These are phyloP conservation scores for Aspergillus awamori DNA, from an alignment of 2,329 filamentous ascomycete genomes.

Conservation along the genomic window DNA sequence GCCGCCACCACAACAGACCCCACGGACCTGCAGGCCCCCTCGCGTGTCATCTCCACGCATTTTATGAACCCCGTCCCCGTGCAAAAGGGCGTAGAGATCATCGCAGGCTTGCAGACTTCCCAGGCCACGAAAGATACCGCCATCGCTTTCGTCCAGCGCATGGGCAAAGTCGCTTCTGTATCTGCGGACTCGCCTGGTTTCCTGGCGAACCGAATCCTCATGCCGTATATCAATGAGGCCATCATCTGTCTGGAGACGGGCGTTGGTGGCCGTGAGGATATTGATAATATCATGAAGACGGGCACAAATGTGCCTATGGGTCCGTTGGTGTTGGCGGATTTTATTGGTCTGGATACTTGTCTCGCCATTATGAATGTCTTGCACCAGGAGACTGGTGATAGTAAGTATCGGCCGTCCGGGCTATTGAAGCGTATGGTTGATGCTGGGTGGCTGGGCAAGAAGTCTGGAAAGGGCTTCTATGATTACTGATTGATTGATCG, in stretches of 20 bases:
- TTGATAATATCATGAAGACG: constrained; percentile 99
- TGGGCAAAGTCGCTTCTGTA: constrained; percentile 89
- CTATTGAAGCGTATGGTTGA: constrained; percentile 93
- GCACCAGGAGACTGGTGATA: constrained; percentile 87
- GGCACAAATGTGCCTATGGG: constrained; percentile 99
- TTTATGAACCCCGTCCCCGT: constrained; percentile 99
- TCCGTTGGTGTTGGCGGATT: constrained; percentile 88
- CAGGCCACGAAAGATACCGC: constrained; percentile 78
- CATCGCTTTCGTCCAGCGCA: constrained; percentile 80
- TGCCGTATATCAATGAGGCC: constrained; percentile 99
- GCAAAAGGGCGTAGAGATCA: constrained; percentile 97
- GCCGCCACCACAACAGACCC: constrained; percentile 79
- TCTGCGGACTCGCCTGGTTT: constrained; percentile 92
- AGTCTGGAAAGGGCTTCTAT: constrained; percentile 94
- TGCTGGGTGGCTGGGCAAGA: constrained; percentile 97
- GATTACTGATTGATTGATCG: constrained; percentile 63
- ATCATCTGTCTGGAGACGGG: constrained; percentile 94
- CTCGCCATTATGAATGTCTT: constrained; percentile 96
- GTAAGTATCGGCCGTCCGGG: constrained; percentile 90
- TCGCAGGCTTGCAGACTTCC: constrained; percentile 89
- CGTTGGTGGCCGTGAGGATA: constrained; percentile 84
- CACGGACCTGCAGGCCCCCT: constrained; percentile 76
- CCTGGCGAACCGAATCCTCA: constrained; percentile 92
- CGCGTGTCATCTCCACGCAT: constrained; percentile 90
- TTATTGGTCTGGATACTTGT: constrained; percentile 96